phyloP scores from a whole-genome alignment of 805 yeast species.

The Novakomyces olei region DNA sequence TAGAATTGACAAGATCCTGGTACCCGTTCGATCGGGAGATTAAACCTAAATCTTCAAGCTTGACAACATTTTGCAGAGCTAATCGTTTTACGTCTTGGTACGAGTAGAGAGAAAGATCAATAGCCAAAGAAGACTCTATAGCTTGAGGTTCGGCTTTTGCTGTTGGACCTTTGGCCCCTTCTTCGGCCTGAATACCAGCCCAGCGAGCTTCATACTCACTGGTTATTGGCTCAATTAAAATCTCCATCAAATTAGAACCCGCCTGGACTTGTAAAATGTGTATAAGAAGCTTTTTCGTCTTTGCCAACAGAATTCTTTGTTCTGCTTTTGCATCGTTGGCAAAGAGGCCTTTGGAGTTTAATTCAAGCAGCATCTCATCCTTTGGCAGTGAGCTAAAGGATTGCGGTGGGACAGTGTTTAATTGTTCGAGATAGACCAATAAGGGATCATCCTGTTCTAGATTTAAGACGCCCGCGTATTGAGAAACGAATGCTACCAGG shows the following conservation, averaged over 20 bases:
- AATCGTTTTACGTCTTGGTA: constrained; percentile 60
- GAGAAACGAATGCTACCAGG: constrained; percentile 18
- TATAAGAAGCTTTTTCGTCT: constrained; percentile 61
- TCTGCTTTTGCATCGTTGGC: constrained; percentile 30
- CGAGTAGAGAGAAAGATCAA: constrained; percentile 13
- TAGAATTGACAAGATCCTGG: constrained; percentile 60
- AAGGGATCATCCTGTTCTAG: constrained; percentile 30
- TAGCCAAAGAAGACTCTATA: constrained; percentile 1
- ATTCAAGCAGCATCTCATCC: constrained; percentile 30
- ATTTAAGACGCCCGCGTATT: constrained; percentile 13
- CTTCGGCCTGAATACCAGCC: constrained; percentile 29
- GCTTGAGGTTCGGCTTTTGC: too few relatives aligned
- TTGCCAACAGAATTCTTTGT: constrained; percentile 37
- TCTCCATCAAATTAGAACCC: constrained; percentile 41
- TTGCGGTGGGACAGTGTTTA: constrained; percentile 22
- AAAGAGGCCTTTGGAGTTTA: constrained; percentile 33
- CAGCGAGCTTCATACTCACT: constrained; percentile 50
- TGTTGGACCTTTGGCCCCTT: constrained; percentile 13
- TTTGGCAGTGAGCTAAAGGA: constrained; percentile 28
- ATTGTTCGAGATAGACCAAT: constrained; percentile 21
- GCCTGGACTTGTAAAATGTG: constrained; percentile 68
- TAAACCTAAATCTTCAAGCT: constrained; percentile 45
- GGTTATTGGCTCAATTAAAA: constrained; percentile 42
- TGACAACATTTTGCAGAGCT: constrained; percentile 52
- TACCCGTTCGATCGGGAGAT: constrained; percentile 47